Evolutionary conservation across 148 eudicot genomes (phyloP), one percentile per base, ranked within the genome.

Genomic region (Rhododendron ferrugineum): DNA sequence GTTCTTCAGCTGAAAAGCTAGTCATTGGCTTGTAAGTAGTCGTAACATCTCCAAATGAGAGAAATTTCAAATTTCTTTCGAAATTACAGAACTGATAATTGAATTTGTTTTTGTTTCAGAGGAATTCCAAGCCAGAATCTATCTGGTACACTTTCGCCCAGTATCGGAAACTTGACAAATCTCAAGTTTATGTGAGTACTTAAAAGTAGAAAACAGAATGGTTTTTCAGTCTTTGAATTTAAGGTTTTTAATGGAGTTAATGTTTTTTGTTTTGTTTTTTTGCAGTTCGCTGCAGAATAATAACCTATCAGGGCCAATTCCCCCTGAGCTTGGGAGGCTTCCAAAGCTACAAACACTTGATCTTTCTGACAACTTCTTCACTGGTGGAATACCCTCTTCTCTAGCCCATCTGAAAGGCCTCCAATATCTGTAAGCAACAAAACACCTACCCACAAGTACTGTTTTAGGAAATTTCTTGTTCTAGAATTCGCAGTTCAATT

Each of bases 151-250:
- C 95, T 97, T 62, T 97, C 99, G 2, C 90, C 92, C 30, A 94
- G 93, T 84, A 94, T 97, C 60, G 96, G 96, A 79, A 97, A 97
- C 86, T 92, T 97, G 92, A 97, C 98, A 62, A 93, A 95, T 86
- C 96, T 97, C 47, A 95, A 92, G 86, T 89, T 84, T n/a, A 84
- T 97, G 98, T 97, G 88, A 92, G 98, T 90, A 81, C 83, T 76
- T 11, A 50, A 74, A 40, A 52, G 34, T 20, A 50, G 49, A 82
- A 14, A 49, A 26, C 14, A 83, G n/a, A 68, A 74, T 36, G 15
- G 20, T 11, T 49, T 28, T 82, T 28, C 42, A 10, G 50, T 83
- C 18, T 20, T 22, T 73, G 15, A 68, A 85, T 88, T 87, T 54
- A 89, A 20, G 40, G 88, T 37, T 5, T 50, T 0, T 73, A 32